Evolutionary conservation across 768 basidiomycete species (phyloP), one percentile per base, ranked within the genome.

Genomic region (Russula olivacea): DNA sequence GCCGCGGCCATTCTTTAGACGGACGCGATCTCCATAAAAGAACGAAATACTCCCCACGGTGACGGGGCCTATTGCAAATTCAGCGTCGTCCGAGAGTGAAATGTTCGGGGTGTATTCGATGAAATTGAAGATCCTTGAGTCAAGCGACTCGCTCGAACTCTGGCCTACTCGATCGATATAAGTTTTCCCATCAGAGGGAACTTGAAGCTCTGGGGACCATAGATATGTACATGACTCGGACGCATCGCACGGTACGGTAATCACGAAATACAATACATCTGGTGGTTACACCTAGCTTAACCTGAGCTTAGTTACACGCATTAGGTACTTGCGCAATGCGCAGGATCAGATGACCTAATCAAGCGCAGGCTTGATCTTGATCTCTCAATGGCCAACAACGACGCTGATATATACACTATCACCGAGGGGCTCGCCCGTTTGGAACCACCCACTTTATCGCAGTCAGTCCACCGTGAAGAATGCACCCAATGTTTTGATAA

Each of bases 401-500:
- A 52, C 50, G 28, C 23, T n/a, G 47, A 50, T 55, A 21, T 25
- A 15, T 43, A 19, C 7, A 14, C 8, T 36, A 38, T 57, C 76
- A 72, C 82, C 51, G 71, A 70, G 28, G 74, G 79, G 25, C 72
- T 91, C 23, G 71, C 77, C 52, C 75, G 69, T 14, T 75, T 92
- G 0, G 72, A 77, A 40, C 77, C 77, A 0, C 91, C 91, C 0
- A 81, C 74, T 53, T 75, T 87, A 0, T 85, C 83, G 4, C 87
- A 93, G 65, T 81, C 82, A 0, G 90, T 93, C 0, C 87, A 94
- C 68, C 77, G 94, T 9, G 93, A 97, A 75, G 95, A 98, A 74
- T 99, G 96, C 71, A 97, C 95, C 0, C 93, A 95, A 63, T 99
- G 96, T 71, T 99, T 98, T 72, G 95, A 98, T 74, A 85, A 83